Evolutionary conservation across 495 filamentous ascomycete genomes (phyloP), one percentile per base, ranked within the genome.

Genomic region (Elasticomyces elasticus): DNA sequence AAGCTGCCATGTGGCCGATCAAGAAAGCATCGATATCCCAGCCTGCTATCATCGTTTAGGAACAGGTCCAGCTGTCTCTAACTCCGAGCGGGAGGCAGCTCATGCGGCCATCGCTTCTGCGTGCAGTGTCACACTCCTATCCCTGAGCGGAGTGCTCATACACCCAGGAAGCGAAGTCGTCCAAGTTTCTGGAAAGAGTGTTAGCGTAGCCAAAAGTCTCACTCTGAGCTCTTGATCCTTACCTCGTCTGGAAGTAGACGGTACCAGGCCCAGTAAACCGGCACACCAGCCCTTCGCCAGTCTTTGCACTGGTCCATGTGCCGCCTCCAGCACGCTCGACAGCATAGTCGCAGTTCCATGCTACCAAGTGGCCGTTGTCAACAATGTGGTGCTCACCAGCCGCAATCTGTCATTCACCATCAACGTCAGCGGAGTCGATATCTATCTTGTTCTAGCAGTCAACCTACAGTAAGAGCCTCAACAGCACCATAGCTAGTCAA

Each of bases 261-360:
- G 51, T 53, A 12, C 51, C 51, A 28, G 51, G 51, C 10, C 51
- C 51, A 24, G 51, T 53, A 26, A 53, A 53, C 20, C 51, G 51
- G 51, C 51, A 53, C 22, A 53, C 40, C 37, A 53, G 20, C 10
- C 51, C 51, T 25, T 53, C 51, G 28, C 51, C 51, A 20, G 20
- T 53, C 51, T 53, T 53, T 19, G 41, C 41, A 19, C 37, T 53
- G 22, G 5, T 28, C 23, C 41, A n/a, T 2, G 20, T 31, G 4
- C 51, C 41, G 38, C 41, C 25, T 13, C 51, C 51, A 4, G 41
- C 51, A 5, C 40, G 9, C 68, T 94, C 87, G 42, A 96, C 79
- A 7, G 82, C 72, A 62, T 96, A 97, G 55, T 92, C 84, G 66
- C 86, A 90, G 63, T 95, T 95, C 91, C 91, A 97, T 5, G 91